Base-by-base conservation (phyloP, 2,329 filamentous ascomycete species). In the Scopulariopsis brevicaulis region DNA sequence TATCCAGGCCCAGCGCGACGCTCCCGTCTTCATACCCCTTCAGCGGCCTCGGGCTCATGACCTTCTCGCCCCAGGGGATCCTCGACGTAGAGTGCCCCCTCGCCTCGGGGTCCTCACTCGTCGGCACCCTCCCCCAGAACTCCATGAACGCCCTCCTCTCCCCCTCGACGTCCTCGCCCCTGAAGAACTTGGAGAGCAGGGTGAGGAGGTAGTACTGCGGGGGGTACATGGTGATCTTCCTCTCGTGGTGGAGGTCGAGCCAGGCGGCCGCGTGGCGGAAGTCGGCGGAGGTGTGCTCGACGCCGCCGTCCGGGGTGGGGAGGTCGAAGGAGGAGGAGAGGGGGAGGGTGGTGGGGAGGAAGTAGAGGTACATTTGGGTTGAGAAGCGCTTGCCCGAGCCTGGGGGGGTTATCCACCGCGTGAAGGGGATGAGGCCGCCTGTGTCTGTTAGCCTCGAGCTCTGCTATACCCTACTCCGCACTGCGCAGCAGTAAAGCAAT, bases 311-410 rank as follows among this genome's bases (percentile, higher is more conserved):
- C 2, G 91, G 86, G 2, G 82, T 80, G 34, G 87, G 86, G 54
- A 90, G 77, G 64, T 81, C 76, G 62, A 78, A 83, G 66, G 58
- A 8, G 25, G 56, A 46, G 28, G 24, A 8, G 35, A 43, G 8
- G 10, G 40, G n/a, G 7, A 40, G 22, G 37, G 43, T 12, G 15
- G 43, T 51, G 7, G 91, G 91, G 2, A 96, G 78, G 70, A 95
- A 86, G 71, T 96, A 96, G 12, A 97, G 70, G 72, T 97, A 99
- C 93, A 97, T 97, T 68, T 96, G 92, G 0, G 93, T 96, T 0
- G 89, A 90, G 73, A 95, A 99, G 53, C 94, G 82, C 64, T 86
- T 90, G 0, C 84, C 81, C 1, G 86, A 74, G 61, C 81, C 83
- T 0, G 76, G 71, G 0, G 93, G 93, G 2, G 94, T 97, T 58